Evolutionary conservation across 2,329 filamentous ascomycete species (phyloP).

Genomic region (Nakataea oryzae): DNA sequence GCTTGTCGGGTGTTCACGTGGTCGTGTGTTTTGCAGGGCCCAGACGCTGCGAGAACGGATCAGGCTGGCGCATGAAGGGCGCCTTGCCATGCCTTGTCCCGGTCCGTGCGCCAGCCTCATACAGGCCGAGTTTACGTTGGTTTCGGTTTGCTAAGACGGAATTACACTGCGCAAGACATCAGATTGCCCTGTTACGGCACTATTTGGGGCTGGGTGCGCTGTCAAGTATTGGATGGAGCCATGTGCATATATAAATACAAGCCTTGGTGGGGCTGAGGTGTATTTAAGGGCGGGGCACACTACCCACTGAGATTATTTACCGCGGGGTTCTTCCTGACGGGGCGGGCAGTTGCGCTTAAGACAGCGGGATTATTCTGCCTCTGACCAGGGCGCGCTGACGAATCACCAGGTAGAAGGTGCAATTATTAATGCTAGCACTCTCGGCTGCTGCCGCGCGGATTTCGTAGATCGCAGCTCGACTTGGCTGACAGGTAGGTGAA

Average conservation of each 20-base stretch:
- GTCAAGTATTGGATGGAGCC: too few species aligned
- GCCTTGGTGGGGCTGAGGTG: not conserved
- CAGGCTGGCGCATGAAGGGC: not conserved
- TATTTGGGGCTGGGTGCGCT: too few species aligned
- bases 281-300: too few species aligned
- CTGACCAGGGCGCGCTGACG: not conserved
- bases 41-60: too few species aligned
- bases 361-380: not conserved
- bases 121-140: too few species aligned
- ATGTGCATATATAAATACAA: not conserved
- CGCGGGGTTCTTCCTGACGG: not conserved
- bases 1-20: not conserved
- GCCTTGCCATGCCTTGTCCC: not conserved
- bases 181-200: too few species aligned
- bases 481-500: not conserved
- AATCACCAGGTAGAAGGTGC: conserved; percentile 10
- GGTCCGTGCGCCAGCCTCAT: too few species aligned
- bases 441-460: not conserved
- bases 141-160: too few species aligned
- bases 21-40: not conserved
- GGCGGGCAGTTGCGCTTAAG: not conserved
- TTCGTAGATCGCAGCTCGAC: not conserved
- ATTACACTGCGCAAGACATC: too few species aligned
- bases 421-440: not conserved
- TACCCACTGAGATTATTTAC: too few species aligned